phyloP scores from a whole-genome alignment of 768 basidiomycete species.

The Kwoniella botswanensis region DNA sequence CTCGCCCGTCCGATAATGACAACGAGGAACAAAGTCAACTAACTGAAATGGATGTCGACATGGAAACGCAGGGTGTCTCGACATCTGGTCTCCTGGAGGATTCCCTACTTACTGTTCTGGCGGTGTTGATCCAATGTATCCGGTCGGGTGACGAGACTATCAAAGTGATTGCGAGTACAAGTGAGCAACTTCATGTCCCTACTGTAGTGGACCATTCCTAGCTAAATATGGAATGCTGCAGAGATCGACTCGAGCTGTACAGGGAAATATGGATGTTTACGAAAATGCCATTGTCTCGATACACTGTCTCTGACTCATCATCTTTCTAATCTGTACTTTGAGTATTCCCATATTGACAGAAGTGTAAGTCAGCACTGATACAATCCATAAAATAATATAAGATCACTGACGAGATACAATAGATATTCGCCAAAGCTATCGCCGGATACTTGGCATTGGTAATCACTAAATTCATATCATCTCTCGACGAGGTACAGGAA shows the following conservation, averaged over 20 bases:
- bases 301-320: slow-evolving; percentile 12
- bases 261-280: slow-evolving; percentile 13
- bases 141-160: background rate
- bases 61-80: background rate
- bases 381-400: no score
- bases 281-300: slow-evolving; percentile 16
- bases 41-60: background rate
- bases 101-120: slow-evolving; percentile 18
- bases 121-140: slow-evolving; percentile 7
- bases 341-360: background rate
- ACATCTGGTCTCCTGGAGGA: background rate
- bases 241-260: slow-evolving; percentile 7
- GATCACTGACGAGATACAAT: background rate
- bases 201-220: background rate
- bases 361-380: slow-evolving; percentile 13
- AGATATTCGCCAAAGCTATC: slow-evolving; percentile 12
- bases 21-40: slow-evolving; percentile 12
- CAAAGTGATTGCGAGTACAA: background rate
- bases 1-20: background rate
- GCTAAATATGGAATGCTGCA: background rate
- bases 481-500: background rate
- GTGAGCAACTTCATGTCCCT: slow-evolving; percentile 4
- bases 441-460: slow-evolving; percentile 32
- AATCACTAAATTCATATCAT: slow-evolving; percentile 2
- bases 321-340: background rate